Evolutionary conservation across 345 rosid species (phyloP).

Genomic region (Angophora floribunda): DNA sequence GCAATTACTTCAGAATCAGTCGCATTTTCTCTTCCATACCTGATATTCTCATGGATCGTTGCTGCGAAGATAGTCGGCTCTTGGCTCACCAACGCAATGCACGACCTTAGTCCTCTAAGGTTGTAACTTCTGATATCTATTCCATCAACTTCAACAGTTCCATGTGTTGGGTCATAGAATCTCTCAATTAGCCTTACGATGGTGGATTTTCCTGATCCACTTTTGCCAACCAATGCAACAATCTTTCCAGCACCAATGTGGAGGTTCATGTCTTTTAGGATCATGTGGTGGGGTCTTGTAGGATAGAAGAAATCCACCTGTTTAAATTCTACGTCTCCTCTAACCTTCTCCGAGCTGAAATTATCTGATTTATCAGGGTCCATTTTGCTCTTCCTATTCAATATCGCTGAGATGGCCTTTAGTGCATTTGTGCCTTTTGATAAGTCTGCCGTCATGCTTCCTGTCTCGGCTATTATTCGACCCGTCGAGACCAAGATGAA

Average conservation of each 20-base stretch:
- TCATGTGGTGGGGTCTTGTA: conserved; percentile 12
- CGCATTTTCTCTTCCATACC: conserved; percentile 14
- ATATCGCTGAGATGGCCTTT: conserved; percentile 3
- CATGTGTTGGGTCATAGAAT: conserved; percentile 16
- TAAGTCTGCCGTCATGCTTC: conserved; percentile 24
- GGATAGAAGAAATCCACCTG: conserved; percentile 20
- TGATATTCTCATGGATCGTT: conserved; percentile 7
- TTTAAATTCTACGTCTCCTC: conserved; percentile 16
- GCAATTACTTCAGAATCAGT: conserved; percentile 20
- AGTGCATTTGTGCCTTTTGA: conserved; percentile 14
- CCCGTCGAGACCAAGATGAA: conserved; percentile 17
- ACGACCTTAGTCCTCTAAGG: conserved; percentile 6
- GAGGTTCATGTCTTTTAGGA: conserved; percentile 12
- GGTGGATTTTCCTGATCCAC: conserved; percentile 20
- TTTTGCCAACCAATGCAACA: conserved; percentile 12
- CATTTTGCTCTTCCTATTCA: conserved; percentile 15
- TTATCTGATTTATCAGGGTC: conserved; percentile 11
- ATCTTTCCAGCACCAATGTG: conserved; percentile 15
- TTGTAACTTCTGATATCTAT: conserved; percentile 9
- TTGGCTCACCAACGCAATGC: conserved; percentile 11
- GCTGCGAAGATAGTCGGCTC: conserved; percentile 16
- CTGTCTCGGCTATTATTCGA: conserved; percentile 19
- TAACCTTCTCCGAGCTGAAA: not conserved
- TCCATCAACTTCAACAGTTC: conserved; percentile 8
- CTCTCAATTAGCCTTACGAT: conserved; percentile 13